These are phyloP conservation scores for Erysiphe neolycopersici DNA, from an alignment of 2,329 filamentous ascomycete genomes.

Conservation along the genomic window DNA sequence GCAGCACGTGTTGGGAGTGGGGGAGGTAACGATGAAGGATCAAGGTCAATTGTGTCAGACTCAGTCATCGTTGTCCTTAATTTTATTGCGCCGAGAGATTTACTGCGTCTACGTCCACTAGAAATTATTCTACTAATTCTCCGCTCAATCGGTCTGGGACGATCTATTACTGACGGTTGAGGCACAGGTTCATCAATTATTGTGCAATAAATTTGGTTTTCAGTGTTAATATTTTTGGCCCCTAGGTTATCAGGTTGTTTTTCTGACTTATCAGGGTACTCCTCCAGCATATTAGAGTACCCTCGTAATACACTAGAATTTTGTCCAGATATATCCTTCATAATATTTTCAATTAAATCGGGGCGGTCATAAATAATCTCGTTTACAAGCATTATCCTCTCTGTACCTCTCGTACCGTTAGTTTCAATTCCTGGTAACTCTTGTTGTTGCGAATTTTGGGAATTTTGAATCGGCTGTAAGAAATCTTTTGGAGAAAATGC, in stretches of 20 bases:
- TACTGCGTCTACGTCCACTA: conserved; percentile 21
- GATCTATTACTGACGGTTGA: conserved; percentile 11
- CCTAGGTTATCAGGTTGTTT: no score
- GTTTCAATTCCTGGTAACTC: no score
- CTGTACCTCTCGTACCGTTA: neutral
- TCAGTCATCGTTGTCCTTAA: conserved; percentile 21
- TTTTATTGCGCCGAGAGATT: conserved; percentile 21
- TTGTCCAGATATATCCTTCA: conserved; percentile 18
- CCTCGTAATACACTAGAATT: conserved; percentile 3
- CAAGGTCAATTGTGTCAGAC: conserved; percentile 20
- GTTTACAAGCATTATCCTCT: conserved; percentile 26
- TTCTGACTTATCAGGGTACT: conserved; percentile 1
- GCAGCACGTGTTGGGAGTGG: conserved; percentile 18
- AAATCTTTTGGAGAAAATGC: neutral
- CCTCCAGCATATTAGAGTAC: conserved; percentile 6
- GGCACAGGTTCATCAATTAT: conserved; percentile 2
- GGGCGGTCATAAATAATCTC: conserved; percentile 28
- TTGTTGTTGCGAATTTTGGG: neutral
- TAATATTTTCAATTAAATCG: conserved; percentile 20
- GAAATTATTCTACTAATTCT: conserved; percentile 17
- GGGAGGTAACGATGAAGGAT: conserved; percentile 23
- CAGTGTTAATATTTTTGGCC: no score
- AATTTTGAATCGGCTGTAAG: no score
- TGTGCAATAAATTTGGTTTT: no score
- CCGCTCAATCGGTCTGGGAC: conserved; percentile 12